Conservation (phyloP, 2,329 filamentous ascomycete species). For the Plenodomus tracheiphilus region DNA sequence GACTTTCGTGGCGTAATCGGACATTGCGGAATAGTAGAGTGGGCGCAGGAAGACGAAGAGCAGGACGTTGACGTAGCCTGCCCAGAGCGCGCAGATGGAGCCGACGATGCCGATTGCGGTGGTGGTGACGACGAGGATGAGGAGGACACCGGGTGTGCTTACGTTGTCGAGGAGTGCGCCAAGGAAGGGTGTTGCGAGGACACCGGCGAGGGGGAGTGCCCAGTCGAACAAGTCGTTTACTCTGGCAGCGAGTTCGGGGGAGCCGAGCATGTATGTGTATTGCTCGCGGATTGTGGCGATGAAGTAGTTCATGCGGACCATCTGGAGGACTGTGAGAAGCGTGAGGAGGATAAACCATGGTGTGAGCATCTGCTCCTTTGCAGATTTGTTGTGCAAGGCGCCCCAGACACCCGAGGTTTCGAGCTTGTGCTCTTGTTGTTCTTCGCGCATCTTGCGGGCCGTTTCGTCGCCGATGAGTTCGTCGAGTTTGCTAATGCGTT, state of each 20-base stretch:
- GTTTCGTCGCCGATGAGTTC: constrained; percentile 68
- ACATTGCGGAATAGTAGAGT: constrained; percentile 88
- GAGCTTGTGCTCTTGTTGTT: constrained; percentile 67
- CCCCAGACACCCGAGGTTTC: constrained; percentile 79
- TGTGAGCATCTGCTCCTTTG: constrained; percentile 71
- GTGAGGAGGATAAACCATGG: constrained; percentile 86
- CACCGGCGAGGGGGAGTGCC: constrained; percentile 78
- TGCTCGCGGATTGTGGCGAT: constrained; percentile 83
- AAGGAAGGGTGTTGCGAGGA: constrained; percentile 81
- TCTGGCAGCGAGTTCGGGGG: constrained; percentile 60
- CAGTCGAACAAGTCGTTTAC: constrained; percentile 84
- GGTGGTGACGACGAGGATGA: constrained; percentile 68
- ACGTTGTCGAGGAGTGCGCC: constrained; percentile 76
- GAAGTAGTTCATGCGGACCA: constrained; percentile 79
- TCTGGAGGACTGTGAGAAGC: constrained; percentile 69
- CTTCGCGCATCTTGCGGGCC: constrained; percentile 64
- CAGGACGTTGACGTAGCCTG: constrained; percentile 72
- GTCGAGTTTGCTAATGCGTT: constrained; percentile 69
- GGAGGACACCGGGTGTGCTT: constrained; percentile 70
- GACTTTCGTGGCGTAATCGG: constrained; percentile 85
- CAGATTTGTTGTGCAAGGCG: constrained; percentile 73
- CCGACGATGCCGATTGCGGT: constrained; percentile 76
- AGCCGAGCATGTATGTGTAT: constrained; percentile 73
- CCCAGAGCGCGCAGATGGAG: constrained; percentile 68
- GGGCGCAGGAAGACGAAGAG: constrained; percentile 84